Evolutionary conservation across 31 red algal species (phyloP), one percentile per base, ranked within the genome.

Genomic region (Asparagopsis taxiformis): DNA sequence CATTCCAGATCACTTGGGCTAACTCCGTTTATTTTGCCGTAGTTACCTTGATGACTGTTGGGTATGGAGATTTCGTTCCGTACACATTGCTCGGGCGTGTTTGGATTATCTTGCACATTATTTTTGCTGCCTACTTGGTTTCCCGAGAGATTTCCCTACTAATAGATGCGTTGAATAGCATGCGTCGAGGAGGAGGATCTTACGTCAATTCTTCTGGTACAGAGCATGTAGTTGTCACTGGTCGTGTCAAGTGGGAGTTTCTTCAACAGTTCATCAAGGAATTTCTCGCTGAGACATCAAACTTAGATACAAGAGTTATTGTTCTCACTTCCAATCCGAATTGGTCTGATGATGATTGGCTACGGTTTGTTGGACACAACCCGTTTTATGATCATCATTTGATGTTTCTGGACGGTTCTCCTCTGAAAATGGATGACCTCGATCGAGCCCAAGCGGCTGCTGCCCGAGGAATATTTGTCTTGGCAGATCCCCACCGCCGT

Each of bases 21-120:
- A 86, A 90, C 57, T 80, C 87, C 13, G 69, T 96, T 10, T 96
- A 96, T 53, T 96, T 96, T 78, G 86, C 82, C 11, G 86, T 96
- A 4, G 81, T 91, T 49, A 96, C 93, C 26, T 51, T 96, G 13
- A 83, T 84, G 74, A 91, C 93, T 4, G 93, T 96, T 16, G 93
- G 93, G 15, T 96, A 96, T 75, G 93, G 93, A 2, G 93, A 96
- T 70, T 91, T 91, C 48, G 88, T 91, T 25, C 80, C 93, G 4
- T 90, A 90, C 67, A 90, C 86, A 6, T 48, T 90, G 16, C 54
- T 79, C 29, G 86, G 86, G 29, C 55, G 86, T 36, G 70, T 90
- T 66, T 90, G 86, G 86, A 79, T 90, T 39, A 76, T 90, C 5
- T 77, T 90, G 31, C 74, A 90, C 37, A 79, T 82, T 60, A 70